Evolutionary conservation across 202 grass and related monocot species (phyloP).

Genomic region (Elaeis oleifera): DNA sequence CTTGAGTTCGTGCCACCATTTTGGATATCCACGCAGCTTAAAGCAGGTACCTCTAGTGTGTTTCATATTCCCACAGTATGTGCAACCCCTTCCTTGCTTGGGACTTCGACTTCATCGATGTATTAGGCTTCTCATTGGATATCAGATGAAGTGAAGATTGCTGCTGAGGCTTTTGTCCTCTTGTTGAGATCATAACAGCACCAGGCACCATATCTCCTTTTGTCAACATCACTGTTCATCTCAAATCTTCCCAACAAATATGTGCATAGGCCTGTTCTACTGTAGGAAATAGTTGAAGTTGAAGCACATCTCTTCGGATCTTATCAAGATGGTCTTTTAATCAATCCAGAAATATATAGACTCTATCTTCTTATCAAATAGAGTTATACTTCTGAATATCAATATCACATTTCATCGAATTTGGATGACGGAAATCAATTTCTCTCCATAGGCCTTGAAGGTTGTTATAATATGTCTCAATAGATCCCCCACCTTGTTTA

Average conservation of each 20-base stretch:
- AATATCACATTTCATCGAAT: not conserved
- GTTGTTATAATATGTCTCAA: not conserved
- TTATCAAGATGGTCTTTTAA: not conserved
- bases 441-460: not conserved
- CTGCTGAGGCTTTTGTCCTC: rapidly evolving
- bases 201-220: too few species aligned
- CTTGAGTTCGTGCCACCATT: not conserved
- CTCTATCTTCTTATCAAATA: not conserved
- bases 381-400: not conserved
- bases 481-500: not conserved
- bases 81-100: too few species aligned
- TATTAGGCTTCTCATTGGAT: too few species aligned
- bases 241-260: not conserved
- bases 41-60: not conserved
- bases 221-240: not conserved
- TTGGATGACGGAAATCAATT: not conserved
- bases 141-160: too few species aligned
- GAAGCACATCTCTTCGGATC: not conserved
- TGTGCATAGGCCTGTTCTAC: not conserved
- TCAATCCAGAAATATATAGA: conserved; percentile 5
- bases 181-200: too few species aligned
- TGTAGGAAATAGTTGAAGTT: not conserved
- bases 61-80: not conserved
- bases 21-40: not conserved
- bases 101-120: too few species aligned